Evolutionary conservation across 139 green algal genomes (phyloP).

Genomic region (Chlorella ohadii): DNA sequence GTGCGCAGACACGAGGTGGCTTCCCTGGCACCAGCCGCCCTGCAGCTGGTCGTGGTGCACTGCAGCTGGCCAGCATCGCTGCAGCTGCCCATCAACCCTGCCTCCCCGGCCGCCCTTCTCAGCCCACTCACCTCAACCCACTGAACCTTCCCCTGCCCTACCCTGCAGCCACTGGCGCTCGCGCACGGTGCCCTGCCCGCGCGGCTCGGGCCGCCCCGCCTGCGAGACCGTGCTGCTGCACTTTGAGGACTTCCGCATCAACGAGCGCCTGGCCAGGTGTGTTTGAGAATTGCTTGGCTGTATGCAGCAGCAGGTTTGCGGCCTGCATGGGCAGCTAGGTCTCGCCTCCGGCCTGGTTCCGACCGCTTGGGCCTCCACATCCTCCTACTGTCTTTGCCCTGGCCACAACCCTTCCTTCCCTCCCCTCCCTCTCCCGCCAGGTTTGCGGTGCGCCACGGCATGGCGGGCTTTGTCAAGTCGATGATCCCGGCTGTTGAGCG

Average conservation of each 20-base stretch:
- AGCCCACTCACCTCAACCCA: too few relatives aligned
- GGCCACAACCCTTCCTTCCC: background rate
- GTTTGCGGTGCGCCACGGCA: constrained; percentile 80
- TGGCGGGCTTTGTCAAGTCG: constrained; percentile 89
- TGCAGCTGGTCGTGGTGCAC: too few relatives aligned
- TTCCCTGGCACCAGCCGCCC: too few relatives aligned
- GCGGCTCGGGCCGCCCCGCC: constrained; percentile 62
- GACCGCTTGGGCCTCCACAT: too few relatives aligned
- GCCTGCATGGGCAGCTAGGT: too few relatives aligned
- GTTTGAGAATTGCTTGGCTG: too few relatives aligned
- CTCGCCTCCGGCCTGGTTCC: too few relatives aligned
- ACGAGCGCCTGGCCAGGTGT: constrained; percentile 29
- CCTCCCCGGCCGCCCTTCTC: too few relatives aligned
- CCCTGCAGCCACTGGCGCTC: constrained; percentile 52
- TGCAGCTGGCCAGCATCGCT: background rate
- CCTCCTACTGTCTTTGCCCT: background rate
- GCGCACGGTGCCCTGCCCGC: constrained; percentile 73
- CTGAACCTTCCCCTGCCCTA: background rate
- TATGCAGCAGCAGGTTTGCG: too few relatives aligned
- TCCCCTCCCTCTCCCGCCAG: background rate
- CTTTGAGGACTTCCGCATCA: constrained; percentile 81
- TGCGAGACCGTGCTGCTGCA: constrained; percentile 88
- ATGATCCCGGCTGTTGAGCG: constrained; percentile 63
- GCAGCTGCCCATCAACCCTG: too few relatives aligned
- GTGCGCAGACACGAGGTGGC: too few relatives aligned